Base-by-base conservation (phyloP, 768 basidiomycete species). In the Trichaptum fuscoviolaceum region DNA sequence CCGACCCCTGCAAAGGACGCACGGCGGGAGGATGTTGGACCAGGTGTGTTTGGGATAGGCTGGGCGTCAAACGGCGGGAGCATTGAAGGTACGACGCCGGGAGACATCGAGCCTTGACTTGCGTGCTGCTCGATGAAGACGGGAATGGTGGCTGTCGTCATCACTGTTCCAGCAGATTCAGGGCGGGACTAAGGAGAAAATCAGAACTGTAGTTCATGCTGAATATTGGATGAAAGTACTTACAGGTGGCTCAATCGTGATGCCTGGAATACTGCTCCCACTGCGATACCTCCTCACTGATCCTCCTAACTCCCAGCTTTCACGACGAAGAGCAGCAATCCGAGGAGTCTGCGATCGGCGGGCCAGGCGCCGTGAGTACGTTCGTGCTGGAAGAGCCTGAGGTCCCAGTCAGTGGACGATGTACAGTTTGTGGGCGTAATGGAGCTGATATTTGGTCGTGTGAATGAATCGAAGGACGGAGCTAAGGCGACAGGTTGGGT, bases 241-340 rank as follows among this genome's bases (percentile, higher is more conserved):
- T 23, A 61, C 59, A 25, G 59, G 59, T 25, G 59, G 59, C 18
- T 61, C 25, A 24, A 61, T 61, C 23, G 23, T 61, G 59, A 61
- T 61, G 3, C 5, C 59, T 2, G 59, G 59, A 18, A 61, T 18
- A 34, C 24, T 25, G 30, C 59, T 61, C 23, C 30, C 59, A 61
- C 25, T 25, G 25, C 25, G 3, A 61, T 61, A 61, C 59, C 59
- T 61, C 30, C 59, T 25, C 1, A 3, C 59, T 17, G 30, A 34
- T 3, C 25, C 59, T 34, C 7, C 24, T 23, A 18, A 34, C 24
- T 25, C 59, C 24, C 5, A 25, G 8, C 25, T 34, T 61, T 61
- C 59, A 9, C 59, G 59, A 17, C 30, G 59, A 2, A 61, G 25
- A 2, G 30, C 15, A 61, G 59, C 4, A 17, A 25, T 25, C 24